Conservation (phyloP, 768 basidiomycete species). For the Tylopilus subfusipes region DNA sequence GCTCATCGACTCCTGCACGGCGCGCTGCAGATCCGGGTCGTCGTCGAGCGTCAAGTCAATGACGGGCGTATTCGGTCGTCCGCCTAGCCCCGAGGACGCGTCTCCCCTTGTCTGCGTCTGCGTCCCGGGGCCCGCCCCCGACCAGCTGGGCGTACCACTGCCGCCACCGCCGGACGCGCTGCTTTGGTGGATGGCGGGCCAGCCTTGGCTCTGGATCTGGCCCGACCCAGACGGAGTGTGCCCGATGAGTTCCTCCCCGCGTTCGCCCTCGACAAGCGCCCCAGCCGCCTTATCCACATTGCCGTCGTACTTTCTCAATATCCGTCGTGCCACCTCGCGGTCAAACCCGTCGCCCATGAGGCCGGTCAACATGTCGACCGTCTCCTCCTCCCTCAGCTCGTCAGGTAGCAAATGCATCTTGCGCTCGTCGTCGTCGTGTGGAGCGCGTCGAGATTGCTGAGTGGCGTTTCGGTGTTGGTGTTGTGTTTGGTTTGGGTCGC, state of each 20-base stretch:
- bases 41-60: conserved; percentile 66
- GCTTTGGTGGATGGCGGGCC: not conserved
- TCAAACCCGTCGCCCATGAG: conserved; percentile 43
- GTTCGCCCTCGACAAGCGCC: conserved; percentile 52
- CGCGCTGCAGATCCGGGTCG: conserved; percentile 46
- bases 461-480: not conserved
- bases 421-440: not conserved
- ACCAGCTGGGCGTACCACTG: not conserved
- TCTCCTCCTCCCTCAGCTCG: conserved; percentile 28
- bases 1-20: conserved; percentile 53
- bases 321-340: conserved; percentile 46
- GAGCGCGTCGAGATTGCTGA: not conserved
- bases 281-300: conserved; percentile 54
- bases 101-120: not conserved
- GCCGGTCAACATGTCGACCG: conserved; percentile 32
- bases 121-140: not conserved
- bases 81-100: conserved; percentile 5
- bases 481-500: not conserved
- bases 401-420: conserved; percentile 23
- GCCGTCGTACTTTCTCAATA: conserved; percentile 59
- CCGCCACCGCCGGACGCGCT: not conserved
- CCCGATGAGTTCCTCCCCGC: conserved; percentile 32
- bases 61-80: conserved; percentile 29
- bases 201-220: conserved; percentile 13
- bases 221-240: not conserved